A percentile compares a stretch with the other conserved stretches of the same genome.
These are phyloP conservation scores for Clathrus columnatus DNA, from an alignment of 768 basidiomycete species.

Conservation along the genomic window DNA sequence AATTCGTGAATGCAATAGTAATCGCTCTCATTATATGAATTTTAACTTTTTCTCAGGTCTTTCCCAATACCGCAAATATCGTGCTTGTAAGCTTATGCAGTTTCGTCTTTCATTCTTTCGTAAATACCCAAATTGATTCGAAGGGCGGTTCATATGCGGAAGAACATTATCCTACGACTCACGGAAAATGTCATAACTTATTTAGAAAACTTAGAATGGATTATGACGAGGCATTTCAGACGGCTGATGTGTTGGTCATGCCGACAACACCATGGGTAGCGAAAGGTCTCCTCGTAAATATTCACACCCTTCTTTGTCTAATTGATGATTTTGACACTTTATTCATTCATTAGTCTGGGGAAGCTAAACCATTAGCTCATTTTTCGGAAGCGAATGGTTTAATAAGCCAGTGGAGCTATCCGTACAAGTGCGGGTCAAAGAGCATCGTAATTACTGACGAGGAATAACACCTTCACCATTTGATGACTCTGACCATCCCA, in stretches of 20 bases:
- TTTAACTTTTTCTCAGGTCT: constrained; percentile 9
- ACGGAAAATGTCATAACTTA: constrained; percentile 30
- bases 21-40: constrained; percentile 4
- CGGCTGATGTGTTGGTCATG: constrained; percentile 27
- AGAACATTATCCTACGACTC: constrained; percentile 19
- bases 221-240: constrained; percentile 23
- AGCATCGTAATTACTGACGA: not conserved
- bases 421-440: not conserved
- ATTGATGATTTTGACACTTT: not conserved
- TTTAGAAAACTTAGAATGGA: constrained; percentile 27
- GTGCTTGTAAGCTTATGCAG: constrained; percentile 6
- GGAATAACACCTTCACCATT: constrained; percentile 14
- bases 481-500: constrained; percentile 33
- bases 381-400: constrained; percentile 22
- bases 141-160: constrained; percentile 25
- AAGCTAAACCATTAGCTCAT: constrained; percentile 22
- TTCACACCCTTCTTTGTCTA: not conserved
- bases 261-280: constrained; percentile 30
- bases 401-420: constrained; percentile 13
- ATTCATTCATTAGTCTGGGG: constrained; percentile 11
- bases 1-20: not conserved
- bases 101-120: not conserved
- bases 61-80: constrained; percentile 13
- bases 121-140: not conserved
- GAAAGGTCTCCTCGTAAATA: constrained; percentile 16